Percentiles rank a stretch among this genome's conserved stretches.
phyloP scores from a whole-genome alignment of 495 filamentous ascomycete species.

The Aspergillus coremiiformis region DNA sequence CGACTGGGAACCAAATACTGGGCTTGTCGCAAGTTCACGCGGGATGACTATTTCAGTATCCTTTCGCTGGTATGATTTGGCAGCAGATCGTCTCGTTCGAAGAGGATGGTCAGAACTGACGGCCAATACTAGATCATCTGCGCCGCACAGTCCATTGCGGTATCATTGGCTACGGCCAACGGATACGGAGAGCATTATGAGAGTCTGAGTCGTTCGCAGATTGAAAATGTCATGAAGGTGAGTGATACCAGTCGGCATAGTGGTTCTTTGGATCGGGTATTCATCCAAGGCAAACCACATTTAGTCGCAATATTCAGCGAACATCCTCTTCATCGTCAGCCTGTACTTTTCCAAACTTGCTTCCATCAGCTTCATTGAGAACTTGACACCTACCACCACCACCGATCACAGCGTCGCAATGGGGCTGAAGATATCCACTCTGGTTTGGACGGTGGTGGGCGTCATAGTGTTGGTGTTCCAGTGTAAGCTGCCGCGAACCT shows the following conservation, averaged over 20 bases:
- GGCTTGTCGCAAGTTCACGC: not conserved
- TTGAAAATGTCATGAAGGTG: slow-evolving; percentile 3
- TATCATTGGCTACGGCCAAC: not conserved
- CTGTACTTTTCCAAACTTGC: slow-evolving; percentile 33
- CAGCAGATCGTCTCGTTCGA: no score
- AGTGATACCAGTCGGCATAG: not conserved
- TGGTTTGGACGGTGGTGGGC: slow-evolving; percentile 28
- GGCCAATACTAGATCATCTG: not conserved
- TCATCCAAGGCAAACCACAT: not conserved
- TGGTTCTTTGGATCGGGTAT: not conserved
- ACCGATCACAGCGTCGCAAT: slow-evolving; percentile 16
- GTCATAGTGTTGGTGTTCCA: slow-evolving; percentile 35
- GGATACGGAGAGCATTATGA: slow-evolving; percentile 8
- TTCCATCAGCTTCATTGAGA: slow-evolving; percentile 22
- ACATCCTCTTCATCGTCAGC: slow-evolving; percentile 24
- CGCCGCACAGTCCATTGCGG: not conserved
- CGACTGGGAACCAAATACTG: not conserved
- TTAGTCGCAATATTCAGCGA: slow-evolving; percentile 28
- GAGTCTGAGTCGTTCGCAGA: not conserved
- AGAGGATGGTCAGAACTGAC: no score
- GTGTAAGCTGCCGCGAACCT: slow-evolving; percentile 30
- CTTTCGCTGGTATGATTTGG: not conserved
- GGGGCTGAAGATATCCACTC: slow-evolving; percentile 18
- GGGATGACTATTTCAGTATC: not conserved
- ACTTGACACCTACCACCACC: slow-evolving; percentile 12